Base-by-base conservation (phyloP, 2,329 filamentous ascomycete species). In the Apiospora rasikravindrae region DNA sequence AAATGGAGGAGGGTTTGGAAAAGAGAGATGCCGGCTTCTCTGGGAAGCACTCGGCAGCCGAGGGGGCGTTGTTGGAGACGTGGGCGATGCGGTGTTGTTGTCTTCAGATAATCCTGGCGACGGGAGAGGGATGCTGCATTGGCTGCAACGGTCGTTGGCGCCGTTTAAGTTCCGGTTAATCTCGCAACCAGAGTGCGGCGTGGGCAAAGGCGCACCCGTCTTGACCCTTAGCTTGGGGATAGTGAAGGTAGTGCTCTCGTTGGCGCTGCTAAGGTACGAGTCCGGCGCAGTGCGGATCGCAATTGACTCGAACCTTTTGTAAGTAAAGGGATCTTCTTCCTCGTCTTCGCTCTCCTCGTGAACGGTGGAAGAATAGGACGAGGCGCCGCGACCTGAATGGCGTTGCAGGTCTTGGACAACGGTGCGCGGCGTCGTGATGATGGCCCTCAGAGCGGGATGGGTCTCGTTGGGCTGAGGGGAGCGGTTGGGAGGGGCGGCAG, bases 381-480 rank as follows among this genome's bases (percentile, higher is more conserved):
- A 77, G 78, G 83, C 81, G 69, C 86, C 85, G 69, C 88, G 84
- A 10, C 85, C 87, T 33, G 88, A 90, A 76, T 90, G 88, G 73
- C 89, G 84, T 79, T 88, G 90, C 79, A 83, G 83, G 73, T 83
- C 82, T 73, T 86, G 83, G 19, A 79, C 75, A 61, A 75, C 75
- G 33, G 80, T 77, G 16, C 79, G 77, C 44, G 77, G 76, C 29
- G 73, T 74, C 61, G 77, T 76, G 57, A 82, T 76, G 57, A 82
- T 81, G 51, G 77, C 79, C 72, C 88, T 84, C 70, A 89, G 83
- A 22, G 87, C 85, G 26, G 88, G 88, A 75, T 89, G 88, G 78
- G 88, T 83, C 78, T 89, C 87, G 1, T 81, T 80, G 14, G 86
- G 86, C 19, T 79, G 78, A 70, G 75, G 73, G 45, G 76, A 76